Percentiles rank a stretch among this genome's conserved stretches.
Evolutionary conservation across 495 filamentous ascomycete species (phyloP).

Genomic region (Aspergillus incahuasiensis): DNA sequence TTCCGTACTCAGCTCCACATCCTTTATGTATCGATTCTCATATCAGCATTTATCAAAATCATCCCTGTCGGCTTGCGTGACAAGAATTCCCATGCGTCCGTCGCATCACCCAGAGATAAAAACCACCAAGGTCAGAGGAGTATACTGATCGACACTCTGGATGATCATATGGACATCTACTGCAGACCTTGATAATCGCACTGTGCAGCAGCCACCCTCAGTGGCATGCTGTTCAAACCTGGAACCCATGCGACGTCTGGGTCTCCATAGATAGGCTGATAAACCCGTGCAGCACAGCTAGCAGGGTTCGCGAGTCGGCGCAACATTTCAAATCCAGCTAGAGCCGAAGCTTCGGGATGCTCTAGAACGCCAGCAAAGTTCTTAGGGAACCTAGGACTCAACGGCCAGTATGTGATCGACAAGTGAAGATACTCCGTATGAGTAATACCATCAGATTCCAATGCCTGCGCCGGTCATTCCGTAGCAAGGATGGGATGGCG

Average conservation of each 20-base stretch:
- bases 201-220: conserved; percentile 12
- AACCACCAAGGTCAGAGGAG: conserved; percentile 13
- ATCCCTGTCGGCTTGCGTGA: conserved; percentile 2
- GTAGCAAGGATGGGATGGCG: conserved; percentile 4
- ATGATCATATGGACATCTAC: conserved; percentile 7
- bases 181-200: conserved; percentile 13
- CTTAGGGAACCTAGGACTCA: not conserved
- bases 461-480: not conserved
- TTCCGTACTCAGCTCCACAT: conserved; percentile 11
- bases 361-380: not conserved
- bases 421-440: not conserved
- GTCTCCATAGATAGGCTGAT: too few relatives aligned
- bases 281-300: conserved; percentile 3
- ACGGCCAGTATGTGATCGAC: conserved; percentile 4
- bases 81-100: not conserved
- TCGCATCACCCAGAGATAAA: conserved; percentile 4
- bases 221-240: conserved; percentile 6
- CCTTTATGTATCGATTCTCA: conserved; percentile 15
- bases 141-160: conserved; percentile 12
- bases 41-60: not conserved
- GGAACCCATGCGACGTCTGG: too few relatives aligned
- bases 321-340: conserved; percentile 1
- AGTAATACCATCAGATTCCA: not conserved
- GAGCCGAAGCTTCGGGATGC: conserved; percentile 5
- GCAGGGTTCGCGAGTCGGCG: conserved; percentile 2